These are phyloP conservation scores for Candida adriatica DNA, from an alignment of 805 yeast species.

Conservation along the genomic window DNA sequence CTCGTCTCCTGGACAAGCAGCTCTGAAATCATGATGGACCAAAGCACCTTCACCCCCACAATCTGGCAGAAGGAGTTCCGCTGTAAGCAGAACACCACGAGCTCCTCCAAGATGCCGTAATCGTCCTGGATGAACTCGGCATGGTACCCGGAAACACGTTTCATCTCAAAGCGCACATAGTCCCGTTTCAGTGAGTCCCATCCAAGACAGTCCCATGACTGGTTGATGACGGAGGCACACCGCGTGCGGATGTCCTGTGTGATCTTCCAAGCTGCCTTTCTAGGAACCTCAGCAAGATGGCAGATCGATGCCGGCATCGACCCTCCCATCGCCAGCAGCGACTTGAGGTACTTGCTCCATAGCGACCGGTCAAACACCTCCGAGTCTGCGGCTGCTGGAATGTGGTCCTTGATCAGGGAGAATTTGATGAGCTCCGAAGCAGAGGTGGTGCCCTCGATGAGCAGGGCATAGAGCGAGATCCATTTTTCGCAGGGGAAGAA, in stretches of 20 bases:
- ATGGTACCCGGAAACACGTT: conserved; percentile 65
- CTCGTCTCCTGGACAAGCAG: conserved; percentile 47
- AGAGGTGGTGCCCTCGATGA: conserved; percentile 48
- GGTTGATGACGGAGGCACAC: conserved; percentile 46
- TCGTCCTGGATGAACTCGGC: conserved; percentile 52
- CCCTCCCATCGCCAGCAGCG: conserved; percentile 50
- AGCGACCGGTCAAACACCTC: conserved; percentile 50
- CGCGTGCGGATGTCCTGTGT: conserved; percentile 58
- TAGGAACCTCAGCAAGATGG: conserved; percentile 64
- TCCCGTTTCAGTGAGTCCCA: conserved; percentile 53
- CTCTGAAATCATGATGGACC: conserved; percentile 68
- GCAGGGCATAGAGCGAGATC: conserved; percentile 58
- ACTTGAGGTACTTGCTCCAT: conserved; percentile 64
- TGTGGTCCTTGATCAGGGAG: conserved; percentile 38
- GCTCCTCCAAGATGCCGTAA: conserved; percentile 53
- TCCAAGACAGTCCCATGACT: conserved; percentile 72
- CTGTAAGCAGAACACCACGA: conserved; percentile 65
- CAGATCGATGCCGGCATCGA: conserved; percentile 66
- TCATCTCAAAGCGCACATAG: conserved; percentile 48
- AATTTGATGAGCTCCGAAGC: conserved; percentile 48
- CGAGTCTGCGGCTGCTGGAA: conserved; percentile 43
- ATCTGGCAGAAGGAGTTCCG: conserved; percentile 52
- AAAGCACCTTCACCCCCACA: conserved; percentile 58
- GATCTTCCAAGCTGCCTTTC: conserved; percentile 59
- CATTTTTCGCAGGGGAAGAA: conserved; percentile 66